Conservation (phyloP, 1,284 basidiomycete genomes). For the Chalciporus piperatoides region DNA sequence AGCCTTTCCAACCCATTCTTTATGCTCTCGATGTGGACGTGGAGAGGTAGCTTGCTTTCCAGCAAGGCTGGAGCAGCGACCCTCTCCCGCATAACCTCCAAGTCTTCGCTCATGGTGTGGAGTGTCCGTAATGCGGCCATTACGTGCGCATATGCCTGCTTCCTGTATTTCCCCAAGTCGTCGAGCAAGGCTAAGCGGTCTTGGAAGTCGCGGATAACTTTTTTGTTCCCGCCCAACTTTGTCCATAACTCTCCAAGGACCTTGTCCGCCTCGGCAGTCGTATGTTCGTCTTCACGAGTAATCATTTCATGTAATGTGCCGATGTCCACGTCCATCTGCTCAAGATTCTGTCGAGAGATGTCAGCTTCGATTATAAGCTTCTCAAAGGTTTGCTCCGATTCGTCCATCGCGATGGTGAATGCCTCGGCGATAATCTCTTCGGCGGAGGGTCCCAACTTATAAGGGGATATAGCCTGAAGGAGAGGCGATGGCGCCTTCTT, state of each 20-base stretch:
- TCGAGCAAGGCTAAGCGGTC: constrained; percentile 50
- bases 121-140: constrained; percentile 58
- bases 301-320: constrained; percentile 52
- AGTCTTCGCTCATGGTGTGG: constrained; percentile 59
- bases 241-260: constrained; percentile 68
- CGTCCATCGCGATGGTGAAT: constrained; percentile 60
- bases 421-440: constrained; percentile 46
- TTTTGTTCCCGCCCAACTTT: constrained; percentile 55
- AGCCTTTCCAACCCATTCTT: constrained; percentile 58
- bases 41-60: constrained; percentile 54
- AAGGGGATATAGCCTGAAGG: constrained; percentile 44
- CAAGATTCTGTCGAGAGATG: constrained; percentile 47
- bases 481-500: constrained; percentile 35
- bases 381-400: constrained; percentile 49
- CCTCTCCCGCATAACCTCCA: constrained; percentile 68
- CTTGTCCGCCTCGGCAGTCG: constrained; percentile 45
- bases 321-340: constrained; percentile 59
- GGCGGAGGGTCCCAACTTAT: constrained; percentile 35
- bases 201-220: constrained; percentile 44
- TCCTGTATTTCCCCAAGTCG: constrained; percentile 52
- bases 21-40: constrained; percentile 71
- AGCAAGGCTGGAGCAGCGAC: constrained; percentile 61
- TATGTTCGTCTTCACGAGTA: constrained; percentile 49
- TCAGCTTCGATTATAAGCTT: constrained; percentile 63
- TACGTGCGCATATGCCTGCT: constrained; percentile 58